Conservation (phyloP, 257 asterid species). For the Buddleja alternifolia region DNA sequence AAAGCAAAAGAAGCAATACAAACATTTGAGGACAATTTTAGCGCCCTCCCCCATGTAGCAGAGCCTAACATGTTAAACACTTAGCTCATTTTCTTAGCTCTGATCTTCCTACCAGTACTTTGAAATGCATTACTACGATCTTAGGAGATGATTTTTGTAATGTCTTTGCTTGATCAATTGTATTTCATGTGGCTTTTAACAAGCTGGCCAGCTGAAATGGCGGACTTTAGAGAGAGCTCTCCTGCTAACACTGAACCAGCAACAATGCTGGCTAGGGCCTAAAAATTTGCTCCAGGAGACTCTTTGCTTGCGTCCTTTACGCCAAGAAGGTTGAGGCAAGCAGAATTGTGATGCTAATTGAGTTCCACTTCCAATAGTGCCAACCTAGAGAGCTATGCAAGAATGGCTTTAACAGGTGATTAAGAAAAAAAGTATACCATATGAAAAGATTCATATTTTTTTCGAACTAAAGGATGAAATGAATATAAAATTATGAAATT, state of each 20-base stretch:
- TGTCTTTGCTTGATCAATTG: conserved; percentile 82
- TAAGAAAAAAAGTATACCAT: too few species aligned
- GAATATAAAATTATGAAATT: too few species aligned
- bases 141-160: conserved; percentile 50
- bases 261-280: conserved; percentile 69
- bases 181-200: conserved; percentile 94
- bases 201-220: conserved; percentile 92
- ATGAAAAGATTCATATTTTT: not conserved
- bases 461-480: too few species aligned
- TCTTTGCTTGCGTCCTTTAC: conserved; percentile 82
- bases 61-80: not conserved
- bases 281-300: conserved; percentile 72
- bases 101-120: conserved; percentile 7
- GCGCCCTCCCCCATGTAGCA: too few species aligned
- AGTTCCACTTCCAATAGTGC: conserved; percentile 93
- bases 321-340: conserved; percentile 86
- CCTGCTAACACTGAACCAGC: conserved; percentile 89
- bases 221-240: conserved; percentile 87
- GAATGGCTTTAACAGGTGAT: not conserved
- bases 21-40: conserved; percentile 9
- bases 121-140: not conserved
- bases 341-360: conserved; percentile 89
- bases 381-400: conserved; percentile 56
- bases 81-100: conserved; percentile 12
- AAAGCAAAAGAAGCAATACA: conserved; percentile 25